Base-by-base conservation (phyloP, 768 basidiomycete genomes). In the Boletus reticuloceps region DNA sequence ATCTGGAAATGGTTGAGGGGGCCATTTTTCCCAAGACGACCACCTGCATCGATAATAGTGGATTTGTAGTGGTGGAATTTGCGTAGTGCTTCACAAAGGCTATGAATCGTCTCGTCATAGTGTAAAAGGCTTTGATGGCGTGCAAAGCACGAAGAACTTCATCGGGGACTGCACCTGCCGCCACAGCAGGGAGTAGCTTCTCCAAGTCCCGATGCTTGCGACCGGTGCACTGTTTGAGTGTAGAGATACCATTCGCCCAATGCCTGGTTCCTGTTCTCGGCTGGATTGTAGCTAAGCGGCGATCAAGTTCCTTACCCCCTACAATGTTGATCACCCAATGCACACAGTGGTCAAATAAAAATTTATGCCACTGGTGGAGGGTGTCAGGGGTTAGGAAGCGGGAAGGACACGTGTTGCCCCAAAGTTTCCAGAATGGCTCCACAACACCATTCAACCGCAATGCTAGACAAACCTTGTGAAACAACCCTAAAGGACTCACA, bases 381-480 rank as follows among this genome's bases (percentile, higher is more conserved):
- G 25, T 5, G 1, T 25, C 25, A 25, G 25, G 5, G 44, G 44
- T 46, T 5, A 71, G 56, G 48, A 69, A 67, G 1, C 12, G 0
- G 2, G 58, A 58, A 1, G 65, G 64, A 6, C 64, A 56, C 1
- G 62, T 53, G 13, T 59, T 13, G 1, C 52, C 40, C 70, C 67
- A 72, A 40, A 65, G 55, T 0, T 50, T 25, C 73, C 73, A 77
- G 54, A 77, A 76, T 1, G 67, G 75, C 1, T 11, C 5, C 19
- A 51, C 42, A 6, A 63, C 43, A 13, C 52, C 38, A 25, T 47
- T 53, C 1, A 41, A 20, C 1, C 10, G 17, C 14, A 41, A 13
- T 4, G 10, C 1, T 36, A 55, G 34, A 11, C 49, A 55, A n/a
- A n/a, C n/a, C n/a, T n/a, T n/a, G n/a, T n/a, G n/a, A n/a, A n/a